Conservation (phyloP, 2,329 filamentous ascomycete species). For the Trichoderma endophyticum region DNA sequence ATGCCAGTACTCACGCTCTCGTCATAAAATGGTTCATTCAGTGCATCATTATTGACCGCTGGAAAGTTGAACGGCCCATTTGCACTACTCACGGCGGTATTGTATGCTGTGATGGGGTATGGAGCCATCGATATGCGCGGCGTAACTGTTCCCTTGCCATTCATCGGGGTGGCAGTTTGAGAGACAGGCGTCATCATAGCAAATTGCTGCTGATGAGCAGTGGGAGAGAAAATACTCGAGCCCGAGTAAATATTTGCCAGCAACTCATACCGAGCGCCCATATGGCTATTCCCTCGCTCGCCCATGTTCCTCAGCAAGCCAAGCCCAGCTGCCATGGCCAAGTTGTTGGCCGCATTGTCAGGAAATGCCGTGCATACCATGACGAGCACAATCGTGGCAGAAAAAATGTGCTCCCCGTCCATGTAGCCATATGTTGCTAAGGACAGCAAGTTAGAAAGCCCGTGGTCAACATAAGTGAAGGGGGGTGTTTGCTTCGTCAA, state of each 20-base stretch:
- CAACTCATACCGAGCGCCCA: slow-evolving; percentile 31
- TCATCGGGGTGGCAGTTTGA: not conserved
- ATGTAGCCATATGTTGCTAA: slow-evolving; percentile 54
- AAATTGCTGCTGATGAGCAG: not conserved
- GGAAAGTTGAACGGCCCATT: slow-evolving; percentile 26
- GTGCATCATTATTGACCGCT: slow-evolving; percentile 28
- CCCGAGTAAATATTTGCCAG: slow-evolving; percentile 29
- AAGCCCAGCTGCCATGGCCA: slow-evolving; percentile 46
- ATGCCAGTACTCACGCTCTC: slow-evolving; percentile 28
- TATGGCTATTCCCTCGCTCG: slow-evolving; percentile 50
- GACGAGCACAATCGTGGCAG: slow-evolving; percentile 51
- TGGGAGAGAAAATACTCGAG: slow-evolving; percentile 24
- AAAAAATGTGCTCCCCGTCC: slow-evolving; percentile 55
- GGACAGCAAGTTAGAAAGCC: not conserved
- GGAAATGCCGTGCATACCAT: slow-evolving; percentile 55
- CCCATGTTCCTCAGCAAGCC: slow-evolving; percentile 49
- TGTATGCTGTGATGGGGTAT: slow-evolving; percentile 8
- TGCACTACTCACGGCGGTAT: not conserved
- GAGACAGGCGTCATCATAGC: slow-evolving; percentile 1
- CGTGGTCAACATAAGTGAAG: not conserved
- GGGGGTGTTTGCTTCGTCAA: not conserved
- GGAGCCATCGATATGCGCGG: slow-evolving; percentile 14
- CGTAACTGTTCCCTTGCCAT: not conserved
- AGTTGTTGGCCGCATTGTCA: slow-evolving; percentile 37
- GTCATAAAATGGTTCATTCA: slow-evolving; percentile 32